Evolutionary conservation across 345 rosid species (phyloP).

Genomic region (Zanthoxylum bungeanum): DNA sequence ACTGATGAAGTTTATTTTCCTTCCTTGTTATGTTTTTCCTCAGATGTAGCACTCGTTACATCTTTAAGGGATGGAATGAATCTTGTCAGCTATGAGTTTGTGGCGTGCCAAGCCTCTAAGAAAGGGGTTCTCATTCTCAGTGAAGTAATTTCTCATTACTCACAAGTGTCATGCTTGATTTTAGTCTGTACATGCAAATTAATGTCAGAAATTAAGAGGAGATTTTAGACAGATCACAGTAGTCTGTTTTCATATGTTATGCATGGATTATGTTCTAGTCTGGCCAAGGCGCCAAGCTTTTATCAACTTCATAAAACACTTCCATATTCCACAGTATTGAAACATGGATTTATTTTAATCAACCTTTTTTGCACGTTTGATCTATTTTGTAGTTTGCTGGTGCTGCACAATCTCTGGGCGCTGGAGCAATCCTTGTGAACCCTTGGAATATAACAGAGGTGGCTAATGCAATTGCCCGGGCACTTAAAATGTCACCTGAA

Average conservation of each 20-base stretch:
- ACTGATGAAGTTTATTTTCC: constrained; percentile 5
- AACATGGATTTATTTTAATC: not conserved
- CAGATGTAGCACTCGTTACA: constrained; percentile 97
- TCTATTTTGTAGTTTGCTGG: constrained; percentile 80
- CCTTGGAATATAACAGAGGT: constrained; percentile 99
- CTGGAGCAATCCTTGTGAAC: constrained; percentile 97
- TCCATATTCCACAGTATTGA: not conserved
- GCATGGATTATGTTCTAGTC: not conserved
- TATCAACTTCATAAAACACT: not conserved
- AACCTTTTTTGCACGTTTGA: not conserved
- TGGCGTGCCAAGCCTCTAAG: constrained; percentile 95
- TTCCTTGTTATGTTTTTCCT: constrained; percentile 11
- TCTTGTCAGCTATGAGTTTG: constrained; percentile 98
- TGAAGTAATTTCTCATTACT: constrained; percentile 57
- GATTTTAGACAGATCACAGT: not conserved
- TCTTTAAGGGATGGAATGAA: constrained; percentile 99
- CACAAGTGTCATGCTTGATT: constrained; percentile 2
- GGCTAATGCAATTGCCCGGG: constrained; percentile 85
- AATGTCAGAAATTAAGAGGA: not conserved
- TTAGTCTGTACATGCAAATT: not conserved
- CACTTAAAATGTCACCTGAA: constrained; percentile 74
- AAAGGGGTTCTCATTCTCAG: constrained; percentile 99
- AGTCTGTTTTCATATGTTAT: not conserved
- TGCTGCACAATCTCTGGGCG: constrained; percentile 99
- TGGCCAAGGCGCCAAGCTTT: not conserved